Evolutionary conservation across 176 grass and related monocot species (phyloP), one percentile per base, ranked within the genome.

Genomic region (Oryza rufipogon): DNA sequence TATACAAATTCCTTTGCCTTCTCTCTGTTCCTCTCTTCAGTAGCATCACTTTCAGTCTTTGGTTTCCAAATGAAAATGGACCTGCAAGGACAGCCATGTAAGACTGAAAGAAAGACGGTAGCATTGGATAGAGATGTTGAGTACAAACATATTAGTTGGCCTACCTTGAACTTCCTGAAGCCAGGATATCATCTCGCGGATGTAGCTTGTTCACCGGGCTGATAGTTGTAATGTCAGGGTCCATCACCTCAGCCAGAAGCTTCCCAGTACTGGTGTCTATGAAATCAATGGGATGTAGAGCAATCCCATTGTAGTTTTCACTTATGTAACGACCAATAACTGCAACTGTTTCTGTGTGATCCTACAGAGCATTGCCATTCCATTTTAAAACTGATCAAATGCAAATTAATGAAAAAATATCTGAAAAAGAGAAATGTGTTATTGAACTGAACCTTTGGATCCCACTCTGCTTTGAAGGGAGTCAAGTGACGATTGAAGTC

Each of bases 401-500:
- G 20, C 20, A 30, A 64, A 26, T 58, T 56, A 26, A 69, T n/a
- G 64, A 76, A 36, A 34, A 14, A 20, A 2, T 54, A 47, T 32
- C 5, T 34, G 38, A n/a, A 32, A 36, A 66, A n/a, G 7, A n/a
- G 23, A 22, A 13, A 34, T 28, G 34, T 25, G 17, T 41, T 70
- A n/a, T 47, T 70, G 42, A 87, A 69, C 23, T 39, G 34, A 77
- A 98, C 96, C 91, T 94, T 98, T 36, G 96, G 96, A 38, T 98
- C 96, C 96, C 96, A 98, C 80, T 98, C 96, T 3, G 93, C 96
- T 76, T 89, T 90, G 90, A 98, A 98, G 76, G 93, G 96, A 81
- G 96, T 98, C 80, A 98, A 46, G 38, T 95, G 96, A 25, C 96
- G 96, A 82, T 92, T 98, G 71, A 98, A 98, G 93, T 98, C 96